Evolutionary conservation across 129 eudicot genomes (phyloP).

Genomic region (Flaveria trinervia): DNA sequence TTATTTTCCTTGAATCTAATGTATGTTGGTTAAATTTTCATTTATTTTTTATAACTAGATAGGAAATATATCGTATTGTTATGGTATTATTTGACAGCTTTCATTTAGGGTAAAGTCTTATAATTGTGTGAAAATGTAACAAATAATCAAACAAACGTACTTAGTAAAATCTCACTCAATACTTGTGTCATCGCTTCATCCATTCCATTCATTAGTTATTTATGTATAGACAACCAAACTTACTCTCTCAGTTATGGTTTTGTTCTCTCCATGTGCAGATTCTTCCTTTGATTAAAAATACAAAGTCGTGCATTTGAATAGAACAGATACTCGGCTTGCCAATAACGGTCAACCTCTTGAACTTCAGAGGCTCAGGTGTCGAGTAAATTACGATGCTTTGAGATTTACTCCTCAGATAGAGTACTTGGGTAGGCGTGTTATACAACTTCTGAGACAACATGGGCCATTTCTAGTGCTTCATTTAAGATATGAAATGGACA

Average conservation of each 20-base stretch:
- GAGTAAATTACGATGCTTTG: conserved; percentile 70
- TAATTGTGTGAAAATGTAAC: background rate
- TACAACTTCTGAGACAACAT: conserved; percentile 60
- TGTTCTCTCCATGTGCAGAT: conserved; percentile 48
- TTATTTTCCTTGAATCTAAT: background rate
- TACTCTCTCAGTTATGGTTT: conserved; percentile 8
- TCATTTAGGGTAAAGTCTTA: background rate
- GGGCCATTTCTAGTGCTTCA: conserved; percentile 93
- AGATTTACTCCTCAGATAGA: conserved; percentile 87
- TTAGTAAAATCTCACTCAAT: no score
- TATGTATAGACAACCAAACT: background rate
- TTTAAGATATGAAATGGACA: conserved; percentile 95
- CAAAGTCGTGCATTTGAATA: conserved; percentile 84
- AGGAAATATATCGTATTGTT: background rate
- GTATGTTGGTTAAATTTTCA: background rate
- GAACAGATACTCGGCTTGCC: conserved; percentile 94
- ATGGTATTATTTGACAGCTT: background rate
- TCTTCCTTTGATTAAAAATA: conserved; percentile 78
- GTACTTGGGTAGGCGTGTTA: conserved; percentile 67
- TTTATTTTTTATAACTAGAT: background rate
- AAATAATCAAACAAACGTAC: no score
- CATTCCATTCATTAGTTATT: background rate
- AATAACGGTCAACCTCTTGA: conserved; percentile 74
- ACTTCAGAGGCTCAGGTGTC: conserved; percentile 82
- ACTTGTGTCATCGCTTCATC: no score